Base-by-base conservation (phyloP, 1,284 basidiomycete genomes). In the Papiliotrema terrestris region DNA sequence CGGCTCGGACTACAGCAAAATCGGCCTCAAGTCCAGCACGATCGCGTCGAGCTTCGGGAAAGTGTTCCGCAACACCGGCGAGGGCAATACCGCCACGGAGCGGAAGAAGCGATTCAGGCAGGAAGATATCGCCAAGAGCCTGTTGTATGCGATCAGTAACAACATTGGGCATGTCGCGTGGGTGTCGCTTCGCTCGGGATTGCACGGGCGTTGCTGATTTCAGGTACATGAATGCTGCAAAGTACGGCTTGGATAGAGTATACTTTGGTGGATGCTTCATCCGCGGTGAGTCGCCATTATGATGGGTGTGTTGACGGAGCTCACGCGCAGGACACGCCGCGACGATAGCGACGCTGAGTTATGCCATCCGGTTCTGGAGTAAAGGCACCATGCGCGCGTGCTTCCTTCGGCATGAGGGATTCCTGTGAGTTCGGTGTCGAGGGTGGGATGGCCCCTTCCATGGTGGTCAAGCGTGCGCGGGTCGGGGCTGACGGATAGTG, bases 211-310 rank as follows among this genome's bases (percentile, higher is more conserved):
- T 37, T 37, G 35, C 54, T 57, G 51, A 55, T 45, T 13, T 46
- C 52, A 95, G 92, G 56, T 97, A 95, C 78, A 97, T 99, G 95
- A 98, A 98, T 71, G 96, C 96, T 47, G 96, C 98, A 76, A 98
- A 98, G 81, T 97, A 98, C 75, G 88, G 91, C 60, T 78, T 99
- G 55, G 91, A 98, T 69, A 85, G 91, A 68, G 98, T 99, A 65
- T 99, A 98, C 80, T 99, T 98, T 81, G 93, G 95, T 15, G 96
- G 96, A 2, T 98, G 91, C 78, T 99, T 98, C 78, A 98, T 99
- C 75, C 85, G 96, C 80, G 95, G 93, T 91, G 69, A 63, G 81
- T 78, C 42, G 36, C n/a, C n/a, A n/a, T n/a, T n/a, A n/a, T n/a
- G n/a, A n/a, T n/a, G n/a, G n/a, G n/a, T n/a, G n/a, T n/a, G n/a